Evolutionary conservation across 129 eudicot species (phyloP).

Genomic region (carrot (Daucus carota)): DH1_v3.0 NC_030386.2:3416501-3417000

Average conservation of each 20-base stretch:
- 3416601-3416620: conserved; percentile 34
- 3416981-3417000: no score
- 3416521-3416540: no score
- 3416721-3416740: conserved; percentile 44
- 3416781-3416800: background rate
- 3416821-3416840: background rate
- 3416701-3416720: conserved; percentile 41
- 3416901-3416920: no score
- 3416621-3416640: conserved; percentile 36
- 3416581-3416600: conserved; percentile 44
- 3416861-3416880: background rate
- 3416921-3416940: background rate
- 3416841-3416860: background rate
- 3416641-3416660: conserved; percentile 26
- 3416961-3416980: background rate
- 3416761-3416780: background rate
- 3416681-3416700: conserved; percentile 31
- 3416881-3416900: background rate
- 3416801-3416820: background rate
- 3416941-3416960: background rate
- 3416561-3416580: no score
- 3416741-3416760: background rate
- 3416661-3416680: conserved; percentile 34
- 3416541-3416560: no score
- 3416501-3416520: no score